Evolutionary conservation across 2,329 filamentous ascomycete genomes (phyloP).

Genomic region (Colletotrichum eremochloae): DNA sequence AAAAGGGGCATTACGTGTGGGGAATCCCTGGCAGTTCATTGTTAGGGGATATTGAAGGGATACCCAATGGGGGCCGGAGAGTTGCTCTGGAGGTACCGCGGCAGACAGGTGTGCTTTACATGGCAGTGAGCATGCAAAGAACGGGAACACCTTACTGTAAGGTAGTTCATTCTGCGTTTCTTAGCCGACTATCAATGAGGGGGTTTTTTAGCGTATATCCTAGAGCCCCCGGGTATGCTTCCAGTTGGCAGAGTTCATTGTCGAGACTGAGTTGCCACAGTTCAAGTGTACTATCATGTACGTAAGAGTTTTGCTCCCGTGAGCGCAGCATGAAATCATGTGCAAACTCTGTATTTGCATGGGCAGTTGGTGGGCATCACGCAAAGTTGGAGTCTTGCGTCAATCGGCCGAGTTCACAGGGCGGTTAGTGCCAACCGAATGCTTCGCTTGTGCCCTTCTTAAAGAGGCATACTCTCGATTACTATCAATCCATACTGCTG

Average conservation of each 20-base stretch:
- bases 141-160: background rate
- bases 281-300: background rate
- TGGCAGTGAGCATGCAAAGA: background rate
- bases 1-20: constrained; percentile 24
- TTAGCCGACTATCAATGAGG: background rate
- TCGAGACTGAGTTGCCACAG: constrained; percentile 11
- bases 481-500: too few species aligned
- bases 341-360: background rate
- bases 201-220: too few species aligned
- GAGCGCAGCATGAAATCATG: background rate
- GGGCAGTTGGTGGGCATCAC: background rate
- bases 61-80: background rate
- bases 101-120: background rate
- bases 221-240: background rate
- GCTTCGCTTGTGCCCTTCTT: background rate
- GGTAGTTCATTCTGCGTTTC: background rate
- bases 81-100: constrained; percentile 14
- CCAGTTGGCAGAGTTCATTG: constrained; percentile 25
- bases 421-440: too few species aligned
- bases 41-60: background rate
- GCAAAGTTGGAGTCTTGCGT: background rate
- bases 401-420: background rate
- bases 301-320: background rate
- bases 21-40: constrained; percentile 24
- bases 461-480: too few species aligned